Evolutionary conservation across 2,329 filamentous ascomycete genomes (phyloP), one percentile per base, ranked within the genome.

Genomic region (Aureobasidium uvarum): DNA sequence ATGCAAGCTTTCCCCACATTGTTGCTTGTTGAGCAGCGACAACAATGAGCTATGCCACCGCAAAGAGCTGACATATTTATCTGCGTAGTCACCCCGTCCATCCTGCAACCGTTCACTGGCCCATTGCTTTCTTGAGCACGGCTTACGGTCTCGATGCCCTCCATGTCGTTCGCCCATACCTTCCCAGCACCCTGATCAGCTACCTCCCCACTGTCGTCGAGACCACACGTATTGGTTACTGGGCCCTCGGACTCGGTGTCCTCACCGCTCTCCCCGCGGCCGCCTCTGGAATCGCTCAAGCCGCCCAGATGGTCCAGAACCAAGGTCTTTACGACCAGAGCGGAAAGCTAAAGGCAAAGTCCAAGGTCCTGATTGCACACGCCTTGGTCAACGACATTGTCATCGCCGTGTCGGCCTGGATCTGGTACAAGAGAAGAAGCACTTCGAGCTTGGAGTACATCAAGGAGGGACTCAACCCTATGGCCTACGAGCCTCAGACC

Each of bases 121-220:
- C 80, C 23, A 75, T 82, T 62, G 75, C 79, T 65, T 80, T 81
- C 72, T 75, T 79, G 66, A 69, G 74, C 50, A 72, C 80, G 16
- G 75, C 77, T 41, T 79, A 76, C 58, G 75, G 67, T 50, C 76
- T 81, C 66, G 80, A 81, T 70, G 73, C 75, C 38, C 68, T 79
- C 20, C 73, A 77, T 71, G 71, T 72, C 64, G 72, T 74, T 20
- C 70, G 74, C 62, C 71, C 74, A n/a, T 68, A 66, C 65, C 71
- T 76, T 43, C 74, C 74, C 46, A 55, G 66, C 46, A 45, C 50
- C 65, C 33, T 74, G 67, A 71, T 75, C 23, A 75, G 73, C 36
- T 69, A 72, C 31, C 68, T 75, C 39, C 69, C 75, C 25, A 69
- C 78, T 28, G 69, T 71, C 62, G 72, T 73, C 41, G 72, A 77